Conservation (phyloP, 2,329 filamentous ascomycete species). For the Aspergillus floridensis region DNA sequence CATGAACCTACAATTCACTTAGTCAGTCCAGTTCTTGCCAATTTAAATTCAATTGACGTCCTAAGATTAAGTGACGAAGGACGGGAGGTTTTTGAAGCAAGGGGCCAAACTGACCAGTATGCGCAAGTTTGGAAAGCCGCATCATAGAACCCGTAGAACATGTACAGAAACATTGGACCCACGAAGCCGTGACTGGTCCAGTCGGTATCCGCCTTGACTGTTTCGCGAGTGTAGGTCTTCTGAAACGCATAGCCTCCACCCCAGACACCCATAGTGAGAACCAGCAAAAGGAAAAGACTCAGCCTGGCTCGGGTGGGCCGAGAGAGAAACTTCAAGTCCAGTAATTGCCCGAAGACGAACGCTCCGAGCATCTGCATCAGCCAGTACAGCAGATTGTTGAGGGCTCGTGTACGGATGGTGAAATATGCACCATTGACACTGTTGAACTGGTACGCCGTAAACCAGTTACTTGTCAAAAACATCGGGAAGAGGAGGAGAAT, state of each 20-base stretch:
- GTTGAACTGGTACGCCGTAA: conserved; percentile 78
- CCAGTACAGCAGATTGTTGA: conserved; percentile 80
- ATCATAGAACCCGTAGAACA: conserved; percentile 88
- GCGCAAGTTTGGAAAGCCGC: conserved; percentile 85
- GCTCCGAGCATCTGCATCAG: conserved; percentile 74
- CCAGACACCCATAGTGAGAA: conserved; percentile 75
- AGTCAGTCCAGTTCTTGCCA: not conserved
- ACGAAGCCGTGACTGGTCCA: conserved; percentile 67
- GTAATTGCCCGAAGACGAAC: conserved; percentile 66
- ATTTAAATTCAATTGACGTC: not conserved
- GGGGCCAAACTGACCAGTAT: conserved; percentile 65
- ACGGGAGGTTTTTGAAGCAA: not conserved
- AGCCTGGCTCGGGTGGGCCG: conserved; percentile 67
- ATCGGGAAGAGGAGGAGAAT: conserved; percentile 76
- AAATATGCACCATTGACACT: conserved; percentile 68
- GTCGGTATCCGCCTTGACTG: conserved; percentile 49
- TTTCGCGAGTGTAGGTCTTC: conserved; percentile 55
- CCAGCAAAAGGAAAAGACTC: conserved; percentile 61
- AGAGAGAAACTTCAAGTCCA: conserved; percentile 61
- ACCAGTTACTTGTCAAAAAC: conserved; percentile 78
- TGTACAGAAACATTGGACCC: conserved; percentile 82
- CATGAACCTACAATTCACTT: conserved; percentile 65
- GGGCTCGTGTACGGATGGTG: conserved; percentile 69
- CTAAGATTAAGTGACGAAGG: not conserved
- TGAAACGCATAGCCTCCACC: conserved; percentile 80